These are phyloP conservation scores for Phytophthora pluvialis DNA, from an alignment of 352 stramenopile species.

Conservation along the genomic window DNA sequence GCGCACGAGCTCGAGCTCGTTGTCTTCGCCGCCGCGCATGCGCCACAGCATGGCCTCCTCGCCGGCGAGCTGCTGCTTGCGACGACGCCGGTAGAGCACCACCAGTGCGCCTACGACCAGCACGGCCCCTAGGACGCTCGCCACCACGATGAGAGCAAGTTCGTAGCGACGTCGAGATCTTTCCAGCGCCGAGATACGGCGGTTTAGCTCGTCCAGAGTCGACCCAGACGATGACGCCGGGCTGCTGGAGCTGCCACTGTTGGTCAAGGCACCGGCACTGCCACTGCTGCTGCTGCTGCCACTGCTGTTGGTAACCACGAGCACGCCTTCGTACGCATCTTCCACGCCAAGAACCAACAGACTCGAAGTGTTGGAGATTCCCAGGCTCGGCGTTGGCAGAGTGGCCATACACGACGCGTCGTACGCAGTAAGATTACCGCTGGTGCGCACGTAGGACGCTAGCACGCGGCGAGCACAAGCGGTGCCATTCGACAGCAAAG, in stretches of 20 bases:
- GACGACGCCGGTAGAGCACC: slow-evolving; percentile 18
- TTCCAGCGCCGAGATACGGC: slow-evolving; percentile 29
- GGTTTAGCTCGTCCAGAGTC: slow-evolving; percentile 22
- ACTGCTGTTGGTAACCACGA: slow-evolving; percentile 11
- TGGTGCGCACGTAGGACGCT: slow-evolving; percentile 58
- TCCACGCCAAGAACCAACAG: slow-evolving; percentile 49
- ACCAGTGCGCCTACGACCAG: slow-evolving; percentile 10
- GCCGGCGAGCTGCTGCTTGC: slow-evolving; percentile 31
- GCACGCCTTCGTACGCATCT: slow-evolving; percentile 56
- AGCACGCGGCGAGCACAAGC: slow-evolving; percentile 60
- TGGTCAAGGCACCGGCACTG: slow-evolving; percentile 7
- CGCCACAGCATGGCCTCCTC: slow-evolving; percentile 46
- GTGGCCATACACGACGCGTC: slow-evolving; percentile 61
- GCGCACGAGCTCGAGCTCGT: slow-evolving; percentile 52
- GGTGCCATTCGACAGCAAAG: slow-evolving; percentile 39
- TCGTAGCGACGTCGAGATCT: slow-evolving; percentile 35
- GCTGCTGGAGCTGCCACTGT: slow-evolving; percentile 15
- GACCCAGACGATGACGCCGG: slow-evolving; percentile 22
- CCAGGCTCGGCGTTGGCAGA: slow-evolving; percentile 43
- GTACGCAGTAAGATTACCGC: slow-evolving; percentile 50
- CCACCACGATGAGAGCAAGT: slow-evolving; percentile 42
- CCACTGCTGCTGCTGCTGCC: slow-evolving; percentile 11
- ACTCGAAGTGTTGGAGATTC: slow-evolving; percentile 40
- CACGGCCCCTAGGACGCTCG: slow-evolving; percentile 24
- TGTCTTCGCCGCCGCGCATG: slow-evolving; percentile 47